Percentiles rank a stretch among this genome's conserved stretches.
phyloP scores from a whole-genome alignment of 2,329 filamentous ascomycete species.

The Pseudocercospora ulei region DNA sequence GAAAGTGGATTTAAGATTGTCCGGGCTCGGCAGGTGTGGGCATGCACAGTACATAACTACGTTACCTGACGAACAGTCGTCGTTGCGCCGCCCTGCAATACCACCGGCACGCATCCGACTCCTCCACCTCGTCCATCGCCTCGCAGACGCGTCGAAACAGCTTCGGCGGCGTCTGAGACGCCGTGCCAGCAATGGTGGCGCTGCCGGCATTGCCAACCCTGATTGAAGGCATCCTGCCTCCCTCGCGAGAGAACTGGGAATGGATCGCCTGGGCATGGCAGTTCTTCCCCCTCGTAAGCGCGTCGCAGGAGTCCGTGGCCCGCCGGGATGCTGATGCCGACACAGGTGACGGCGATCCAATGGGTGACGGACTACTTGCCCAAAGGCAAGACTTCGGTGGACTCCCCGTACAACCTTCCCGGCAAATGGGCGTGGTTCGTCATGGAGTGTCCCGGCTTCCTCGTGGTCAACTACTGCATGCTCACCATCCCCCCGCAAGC shows the following conservation, averaged over 20 bases:
- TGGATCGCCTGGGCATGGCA: conserved; percentile 40
- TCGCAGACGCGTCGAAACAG: not conserved
- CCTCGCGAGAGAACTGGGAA: conserved; percentile 45
- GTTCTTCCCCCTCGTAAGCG: conserved; percentile 44
- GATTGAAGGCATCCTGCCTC: conserved; percentile 41
- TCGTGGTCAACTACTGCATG: conserved; percentile 72
- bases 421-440: conserved; percentile 77
- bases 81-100: no score
- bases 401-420: conserved; percentile 70
- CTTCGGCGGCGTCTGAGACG: not conserved
- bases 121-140: not conserved
- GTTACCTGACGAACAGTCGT: no score
- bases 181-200: not conserved
- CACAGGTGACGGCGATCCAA: conserved; percentile 61
- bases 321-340: conserved; percentile 8
- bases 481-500: conserved; percentile 52
- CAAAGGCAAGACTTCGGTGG: conserved; percentile 79
- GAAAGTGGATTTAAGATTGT: no score
- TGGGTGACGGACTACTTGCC: conserved; percentile 73
- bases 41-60: no score
- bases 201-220: conserved; percentile 29
- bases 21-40: no score
- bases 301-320: not conserved
- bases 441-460: conserved; percentile 74
- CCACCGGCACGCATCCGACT: no score